Percentiles rank a stretch among this genome's conserved stretches.
Evolutionary conservation across 2,329 filamentous ascomycete genomes (phyloP).

Genomic region (Paramyrothecium sp.): DNA sequence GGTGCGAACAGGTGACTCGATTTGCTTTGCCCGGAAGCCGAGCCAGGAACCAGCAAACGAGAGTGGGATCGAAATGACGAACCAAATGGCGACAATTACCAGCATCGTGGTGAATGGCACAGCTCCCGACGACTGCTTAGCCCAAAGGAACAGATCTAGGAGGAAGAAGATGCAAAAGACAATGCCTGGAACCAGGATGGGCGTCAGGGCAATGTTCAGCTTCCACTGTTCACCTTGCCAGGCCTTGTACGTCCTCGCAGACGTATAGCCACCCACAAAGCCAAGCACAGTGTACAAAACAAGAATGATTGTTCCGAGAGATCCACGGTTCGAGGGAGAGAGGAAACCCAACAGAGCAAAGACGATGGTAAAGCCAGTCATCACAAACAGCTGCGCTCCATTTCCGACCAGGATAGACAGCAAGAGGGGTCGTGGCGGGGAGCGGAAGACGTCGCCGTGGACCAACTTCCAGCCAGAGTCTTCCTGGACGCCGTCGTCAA

Average conservation of each 20-base stretch:
- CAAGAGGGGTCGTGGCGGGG: constrained; percentile 77
- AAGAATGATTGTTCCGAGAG: constrained; percentile 88
- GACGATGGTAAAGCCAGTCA: constrained; percentile 90
- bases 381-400: constrained; percentile 94
- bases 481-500: constrained; percentile 93
- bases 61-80: constrained; percentile 89
- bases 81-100: constrained; percentile 91
- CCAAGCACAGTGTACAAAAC: constrained; percentile 91
- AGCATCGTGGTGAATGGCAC: constrained; percentile 98
- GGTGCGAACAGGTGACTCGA: constrained; percentile 82
- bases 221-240: constrained; percentile 94
- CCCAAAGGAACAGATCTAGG: constrained; percentile 95
- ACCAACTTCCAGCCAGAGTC: constrained; percentile 99
- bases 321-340: constrained; percentile 92
- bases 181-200: constrained; percentile 78
- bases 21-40: constrained; percentile 72
- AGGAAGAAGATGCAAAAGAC: constrained; percentile 91
- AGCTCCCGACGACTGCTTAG: constrained; percentile 84
- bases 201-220: constrained; percentile 85
- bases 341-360: constrained; percentile 94
- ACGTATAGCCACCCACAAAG: constrained; percentile 88
- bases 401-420: constrained; percentile 89
- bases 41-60: constrained; percentile 90
- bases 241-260: constrained; percentile 89
- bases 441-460: constrained; percentile 94